phyloP scores from a whole-genome alignment of 1,284 basidiomycete species.

The Austroboletus novae-zelandiae region DNA sequence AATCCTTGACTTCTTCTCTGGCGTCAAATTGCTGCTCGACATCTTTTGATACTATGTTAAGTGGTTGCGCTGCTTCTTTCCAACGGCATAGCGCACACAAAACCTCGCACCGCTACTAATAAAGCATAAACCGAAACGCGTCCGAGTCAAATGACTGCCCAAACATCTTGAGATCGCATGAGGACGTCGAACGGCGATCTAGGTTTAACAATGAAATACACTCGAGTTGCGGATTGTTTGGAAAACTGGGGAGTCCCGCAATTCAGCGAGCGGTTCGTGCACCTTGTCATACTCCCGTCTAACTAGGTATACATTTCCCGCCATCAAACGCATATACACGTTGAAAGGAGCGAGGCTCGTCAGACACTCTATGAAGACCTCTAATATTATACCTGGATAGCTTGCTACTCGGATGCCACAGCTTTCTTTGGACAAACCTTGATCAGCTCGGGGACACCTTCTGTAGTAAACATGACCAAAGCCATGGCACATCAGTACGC shows the following conservation, averaged over 20 bases:
- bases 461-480: neutral
- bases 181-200: neutral
- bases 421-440: neutral
- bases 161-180: neutral
- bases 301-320: neutral
- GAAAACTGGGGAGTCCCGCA: neutral
- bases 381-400: neutral
- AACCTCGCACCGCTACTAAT: neutral
- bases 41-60: neutral
- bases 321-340: neutral
- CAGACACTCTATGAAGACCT: neutral
- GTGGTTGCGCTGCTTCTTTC: neutral
- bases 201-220: neutral
- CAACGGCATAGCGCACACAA: neutral
- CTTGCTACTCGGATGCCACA: neutral
- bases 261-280: neutral
- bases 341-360: neutral
- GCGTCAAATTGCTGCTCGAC: neutral
- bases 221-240: neutral
- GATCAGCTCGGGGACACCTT: neutral
- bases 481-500: neutral
- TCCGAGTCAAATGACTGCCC: neutral
- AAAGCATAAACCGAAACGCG: neutral
- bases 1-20: neutral
- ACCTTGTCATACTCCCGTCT: neutral